Base-by-base conservation (phyloP, 306 rosid species). In the Ormosia emarginata region DNA sequence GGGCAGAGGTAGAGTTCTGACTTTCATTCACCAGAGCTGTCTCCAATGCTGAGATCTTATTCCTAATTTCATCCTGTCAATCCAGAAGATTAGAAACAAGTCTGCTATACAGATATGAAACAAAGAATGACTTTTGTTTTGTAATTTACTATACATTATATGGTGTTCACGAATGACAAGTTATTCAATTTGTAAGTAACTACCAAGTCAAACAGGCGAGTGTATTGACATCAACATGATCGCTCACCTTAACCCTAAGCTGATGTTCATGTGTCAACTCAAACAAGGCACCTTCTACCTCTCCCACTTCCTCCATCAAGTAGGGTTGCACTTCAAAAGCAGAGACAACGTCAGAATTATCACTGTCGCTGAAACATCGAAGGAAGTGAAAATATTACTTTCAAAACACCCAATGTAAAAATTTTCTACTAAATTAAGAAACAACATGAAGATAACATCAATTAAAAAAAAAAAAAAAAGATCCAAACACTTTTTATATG, bases 21-120 rank as follows among this genome's bases (percentile, higher is more conserved):
- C 61, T 84, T 80, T 88, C 92, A 81, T 77, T 80, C 80, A 80
- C 74, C 62, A 93, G 86, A 81, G 90, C 85, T 29, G 85, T 83
- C 85, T 91, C 98, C 50, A 95, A 29, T 8, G 90, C 89, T 36
- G 89, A 90, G 7, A 91, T 89, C 84, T 80, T 88, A 74, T 81
- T 87, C 82, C 99, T 88, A 57, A 95, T 87, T 57, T 90, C 93
- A 83, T 93, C 98, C 99, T 95, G 91, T 56, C 37, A 83, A 77
- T 81, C 73, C 56, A 79, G 67, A 78, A 55, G 50, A 68, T 32
- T 58, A 74, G 67, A 81, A 73, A 63, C 36, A 56, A 81, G 39
- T 67, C 57, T 62, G 18, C 33, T 30, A 40, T 14, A 79, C 41
- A 68, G 41, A 70, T 67, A 74, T 32, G 58, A 72, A 72, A 74